Evolutionary conservation across 1,139 yeast genomes (phyloP).

Genomic region (Ashbya aceris): DNA sequence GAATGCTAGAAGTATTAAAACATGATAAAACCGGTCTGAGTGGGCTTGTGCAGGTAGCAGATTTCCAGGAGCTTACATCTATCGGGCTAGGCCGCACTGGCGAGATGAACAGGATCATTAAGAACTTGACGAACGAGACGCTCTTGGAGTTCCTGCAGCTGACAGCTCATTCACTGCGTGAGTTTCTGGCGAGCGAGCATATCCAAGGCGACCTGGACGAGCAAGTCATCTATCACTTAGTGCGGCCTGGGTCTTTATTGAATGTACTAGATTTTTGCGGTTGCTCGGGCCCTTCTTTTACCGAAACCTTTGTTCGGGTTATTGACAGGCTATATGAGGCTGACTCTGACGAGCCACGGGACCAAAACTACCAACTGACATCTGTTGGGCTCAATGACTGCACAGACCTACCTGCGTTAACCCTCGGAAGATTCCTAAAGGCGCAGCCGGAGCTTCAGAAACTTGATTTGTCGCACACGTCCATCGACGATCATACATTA

Average conservation of each 20-base stretch:
- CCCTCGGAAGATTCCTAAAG: conserved; percentile 49
- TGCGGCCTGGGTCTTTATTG: conserved; percentile 51
- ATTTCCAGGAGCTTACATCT: conserved; percentile 82
- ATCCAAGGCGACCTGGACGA: conserved; percentile 76
- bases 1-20: conserved; percentile 50
- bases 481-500: conserved; percentile 51
- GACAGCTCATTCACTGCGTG: conserved; percentile 59
- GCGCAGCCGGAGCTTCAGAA: conserved; percentile 51
- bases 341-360: conserved; percentile 11
- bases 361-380: conserved; percentile 30
- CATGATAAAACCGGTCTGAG: conserved; percentile 43
- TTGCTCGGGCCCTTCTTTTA: conserved; percentile 58
- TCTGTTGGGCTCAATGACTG: conserved; percentile 83
- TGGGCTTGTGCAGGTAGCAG: conserved; percentile 63
- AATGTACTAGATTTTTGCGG: conserved; percentile 85
- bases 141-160: conserved; percentile 51
- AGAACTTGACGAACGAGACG: conserved; percentile 76
- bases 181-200: conserved; percentile 76
- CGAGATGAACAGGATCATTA: conserved; percentile 82
- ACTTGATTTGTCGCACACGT: conserved; percentile 76
- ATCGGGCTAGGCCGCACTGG: conserved; percentile 87
- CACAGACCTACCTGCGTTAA: conserved; percentile 56
- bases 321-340: conserved; percentile 19
- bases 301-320: conserved; percentile 43
- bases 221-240: conserved; percentile 46